Base-by-base conservation (phyloP, 352 stramenopile genomes). In the Pythium volutum region DNA sequence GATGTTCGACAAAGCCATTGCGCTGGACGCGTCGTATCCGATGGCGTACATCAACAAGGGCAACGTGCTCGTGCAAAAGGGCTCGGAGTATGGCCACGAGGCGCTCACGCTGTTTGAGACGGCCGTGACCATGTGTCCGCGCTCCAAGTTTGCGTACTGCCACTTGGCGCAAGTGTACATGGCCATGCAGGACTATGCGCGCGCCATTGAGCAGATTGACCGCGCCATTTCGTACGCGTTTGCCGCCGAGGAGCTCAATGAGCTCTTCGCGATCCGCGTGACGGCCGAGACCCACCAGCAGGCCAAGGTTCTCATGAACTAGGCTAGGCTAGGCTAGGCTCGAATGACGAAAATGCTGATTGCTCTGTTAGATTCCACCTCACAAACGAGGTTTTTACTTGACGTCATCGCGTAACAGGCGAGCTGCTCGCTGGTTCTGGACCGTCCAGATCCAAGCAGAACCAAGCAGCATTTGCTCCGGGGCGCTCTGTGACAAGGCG, bases 1-100 rank as follows among this genome's bases (percentile, higher is more conserved):
- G 31, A 87, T 89, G 84, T 93, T 93, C 49, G 78, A 90, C 46
- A 89, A 91, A 68, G 81, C 84, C 18, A 89, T 91, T 27, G 77
- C 78, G 55, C 64, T 93, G 55, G 81, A 93, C 74, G 72, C 84
- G 51, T 76, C 84, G 55, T 93, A 93, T 64, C 84, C 84, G 55
- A 91, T 93, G 84, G 81, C 81, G 54, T 93, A 93, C 76, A 90
- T 93, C 67, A 93, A 93, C 70, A 77, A 89, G 66, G 84, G 84
- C 61, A 90, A 89, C 51, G 62, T 93, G 64, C 57, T 93, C 48
- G 80, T 91, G 61, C 81, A 89, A 54, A 87, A 88, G 64, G 81
- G 81, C 55, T 69, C 77, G 25, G 78, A 89, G 60, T 86, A 80
- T 59, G 84, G 77, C 43, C 77, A 85, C 63, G 76, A 85, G 57